Evolutionary conservation across 495 filamentous ascomycete genomes (phyloP).

Genomic region (Tuber umbilicatum): DNA sequence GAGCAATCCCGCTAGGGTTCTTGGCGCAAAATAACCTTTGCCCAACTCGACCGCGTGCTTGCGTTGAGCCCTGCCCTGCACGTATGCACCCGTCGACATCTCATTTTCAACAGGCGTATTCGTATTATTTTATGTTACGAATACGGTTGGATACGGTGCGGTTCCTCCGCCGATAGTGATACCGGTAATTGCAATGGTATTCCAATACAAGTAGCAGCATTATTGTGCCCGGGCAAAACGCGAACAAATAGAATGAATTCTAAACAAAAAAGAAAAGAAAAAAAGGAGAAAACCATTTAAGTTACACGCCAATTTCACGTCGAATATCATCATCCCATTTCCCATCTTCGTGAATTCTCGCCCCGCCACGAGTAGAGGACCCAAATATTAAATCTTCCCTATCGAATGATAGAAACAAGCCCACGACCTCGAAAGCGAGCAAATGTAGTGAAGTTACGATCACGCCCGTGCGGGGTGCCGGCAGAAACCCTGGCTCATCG

Average conservation of each 20-base stretch:
- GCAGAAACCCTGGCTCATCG: background rate
- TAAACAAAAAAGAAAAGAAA: too few relatives aligned
- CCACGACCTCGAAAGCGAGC: background rate
- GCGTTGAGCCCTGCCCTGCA: background rate
- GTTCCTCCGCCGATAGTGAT: background rate
- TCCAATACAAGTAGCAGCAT: too few relatives aligned
- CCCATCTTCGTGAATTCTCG: too few relatives aligned
- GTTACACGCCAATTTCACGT: too few relatives aligned
- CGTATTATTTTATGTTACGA: background rate
- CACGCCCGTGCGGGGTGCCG: background rate
- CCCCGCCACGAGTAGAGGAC: too few relatives aligned
- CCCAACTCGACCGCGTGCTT: background rate
- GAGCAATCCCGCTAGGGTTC: background rate
- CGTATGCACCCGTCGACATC: background rate
- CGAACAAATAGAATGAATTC: too few relatives aligned
- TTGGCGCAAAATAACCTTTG: background rate
- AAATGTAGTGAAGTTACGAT: background rate
- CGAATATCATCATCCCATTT: too few relatives aligned
- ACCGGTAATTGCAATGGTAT: too few relatives aligned
- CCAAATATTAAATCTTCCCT: too few relatives aligned
- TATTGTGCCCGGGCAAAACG: too few relatives aligned
- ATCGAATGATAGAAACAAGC: background rate
- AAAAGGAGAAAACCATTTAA: too few relatives aligned
- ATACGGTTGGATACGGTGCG: background rate
- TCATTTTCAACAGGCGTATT: background rate